Percentiles rank a stretch among this genome's conserved stretches.
These are phyloP conservation scores for Termitomyces eurrhizus DNA, from an alignment of 768 basidiomycete genomes.

Conservation along the genomic window DNA sequence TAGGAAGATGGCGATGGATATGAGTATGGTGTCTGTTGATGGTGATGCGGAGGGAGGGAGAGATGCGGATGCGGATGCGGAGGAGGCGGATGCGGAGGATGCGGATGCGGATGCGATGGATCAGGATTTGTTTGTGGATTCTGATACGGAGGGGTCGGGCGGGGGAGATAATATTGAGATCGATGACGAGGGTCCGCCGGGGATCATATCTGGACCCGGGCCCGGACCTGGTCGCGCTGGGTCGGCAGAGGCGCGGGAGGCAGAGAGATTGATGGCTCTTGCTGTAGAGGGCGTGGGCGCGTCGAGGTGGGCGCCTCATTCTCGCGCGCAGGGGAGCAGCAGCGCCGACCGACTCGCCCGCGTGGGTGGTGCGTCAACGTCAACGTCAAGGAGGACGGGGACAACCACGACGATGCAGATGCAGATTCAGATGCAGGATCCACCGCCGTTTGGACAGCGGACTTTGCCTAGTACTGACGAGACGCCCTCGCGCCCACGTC, in stretches of 20 bases:
- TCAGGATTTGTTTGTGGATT: slow-evolving; percentile 51
- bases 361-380: neutral
- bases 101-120: slow-evolving; percentile 75
- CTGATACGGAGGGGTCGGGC: slow-evolving; percentile 32
- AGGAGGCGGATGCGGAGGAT: slow-evolving; percentile 50
- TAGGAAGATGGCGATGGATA: slow-evolving; percentile 14
- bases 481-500: slow-evolving; percentile 60
- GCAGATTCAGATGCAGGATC: neutral
- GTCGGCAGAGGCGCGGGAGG: slow-evolving; percentile 13
- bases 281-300: slow-evolving; percentile 24
- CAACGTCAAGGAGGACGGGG: slow-evolving; percentile 16
- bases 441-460: slow-evolving; percentile 28
- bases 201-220: slow-evolving; percentile 11
- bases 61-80: slow-evolving; percentile 43
- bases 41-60: slow-evolving; percentile 17
- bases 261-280: neutral
- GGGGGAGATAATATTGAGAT: slow-evolving; percentile 26
- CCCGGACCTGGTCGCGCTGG: neutral
- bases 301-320: slow-evolving; percentile 28
- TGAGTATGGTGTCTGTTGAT: slow-evolving; percentile 5
- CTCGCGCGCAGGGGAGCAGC: slow-evolving; percentile 12
- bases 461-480: slow-evolving; percentile 34
- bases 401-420: neutral
- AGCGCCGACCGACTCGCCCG: neutral
- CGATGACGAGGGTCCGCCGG: slow-evolving; percentile 19